phyloP scores from a whole-genome alignment of 2,329 filamentous ascomycete genomes.

The Fusarium globosum region DNA sequence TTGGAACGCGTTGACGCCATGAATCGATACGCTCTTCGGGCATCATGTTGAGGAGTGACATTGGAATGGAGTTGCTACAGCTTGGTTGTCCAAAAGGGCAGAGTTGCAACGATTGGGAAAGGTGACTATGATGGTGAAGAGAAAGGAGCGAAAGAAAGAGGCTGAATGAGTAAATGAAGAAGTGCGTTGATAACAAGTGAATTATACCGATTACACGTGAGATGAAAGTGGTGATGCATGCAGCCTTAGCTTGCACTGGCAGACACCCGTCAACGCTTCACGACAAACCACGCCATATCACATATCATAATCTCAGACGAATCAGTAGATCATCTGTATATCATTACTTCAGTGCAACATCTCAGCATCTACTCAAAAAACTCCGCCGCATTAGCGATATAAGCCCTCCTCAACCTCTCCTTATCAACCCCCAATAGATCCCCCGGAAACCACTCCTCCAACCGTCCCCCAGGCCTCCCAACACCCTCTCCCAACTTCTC shows the following conservation, averaged over 20 bases:
- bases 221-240: background rate
- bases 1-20: conserved; percentile 52
- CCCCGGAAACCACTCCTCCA: conserved; percentile 56
- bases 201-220: background rate
- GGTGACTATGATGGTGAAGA: background rate
- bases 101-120: background rate
- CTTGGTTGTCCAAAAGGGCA: background rate
- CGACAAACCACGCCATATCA: background rate
- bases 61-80: background rate
- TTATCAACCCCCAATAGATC: conserved; percentile 49
- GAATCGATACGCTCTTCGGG: conserved; percentile 43
- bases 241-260: conserved; percentile 7
- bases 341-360: background rate
- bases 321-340: background rate
- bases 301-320: fast-evolving
- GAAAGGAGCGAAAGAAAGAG: background rate
- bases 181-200: fast-evolving
- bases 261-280: conserved; percentile 19
- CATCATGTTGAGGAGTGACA: conserved; percentile 16
- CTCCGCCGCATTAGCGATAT: conserved; percentile 51
- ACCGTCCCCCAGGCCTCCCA: conserved; percentile 51
- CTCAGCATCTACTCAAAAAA: background rate
- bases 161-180: background rate
- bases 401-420: conserved; percentile 51
- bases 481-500: conserved; percentile 43